Base-by-base conservation (phyloP, 352 stramenopile genomes). In the Pythium angustatum region DNA sequence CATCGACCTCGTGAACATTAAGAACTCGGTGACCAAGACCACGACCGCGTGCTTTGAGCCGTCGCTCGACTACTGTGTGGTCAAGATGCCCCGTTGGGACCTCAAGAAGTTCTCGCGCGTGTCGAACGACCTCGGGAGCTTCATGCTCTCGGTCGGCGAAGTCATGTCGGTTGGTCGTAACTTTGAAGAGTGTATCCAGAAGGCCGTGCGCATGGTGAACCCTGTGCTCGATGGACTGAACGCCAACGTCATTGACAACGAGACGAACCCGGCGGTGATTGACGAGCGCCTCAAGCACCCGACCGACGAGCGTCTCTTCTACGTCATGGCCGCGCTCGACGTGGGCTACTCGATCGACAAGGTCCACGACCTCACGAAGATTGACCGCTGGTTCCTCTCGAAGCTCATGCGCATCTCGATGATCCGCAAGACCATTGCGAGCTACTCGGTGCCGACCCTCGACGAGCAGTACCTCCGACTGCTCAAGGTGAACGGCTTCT, bases 301-400 rank as follows among this genome's bases (percentile, higher is more conserved):
- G 19, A 94, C 83, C 0, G 85, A 94, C 57, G 85, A 87, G 62
- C 83, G 85, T 28, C 92, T 94, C 62, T 94, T 91, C 69, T 81
- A 92, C 65, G 93, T 94, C 56, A 83, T 83, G 10, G 75, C 84
- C 26, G 83, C 85, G 21, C 76, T 99, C 17, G 95, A 94, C 52
- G 94, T 90, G 26, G 87, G 90, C 38, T 90, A 97, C 68, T 91
- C 84, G 17, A 92, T 99, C 21, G 91, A 99, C 22, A 88, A 98
- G 60, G 91, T 99, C 33, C 94, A 99, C 75, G 83, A 98, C 28
- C 86, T 99, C 63, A 99, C 97, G 9, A 99, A 99, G 76, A 99
- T 99, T 75, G 98, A 99, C 78, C 96, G 90, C 50, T 99, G 97
- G 97, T 99, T 99, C 83, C 81, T 99, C 43, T 93, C 87, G 61